A percentile compares a stretch with the other conserved stretches of the same genome.
phyloP scores from a whole-genome alignment of 106 monocot genomes.

The Cymbidium sinense region DNA sequence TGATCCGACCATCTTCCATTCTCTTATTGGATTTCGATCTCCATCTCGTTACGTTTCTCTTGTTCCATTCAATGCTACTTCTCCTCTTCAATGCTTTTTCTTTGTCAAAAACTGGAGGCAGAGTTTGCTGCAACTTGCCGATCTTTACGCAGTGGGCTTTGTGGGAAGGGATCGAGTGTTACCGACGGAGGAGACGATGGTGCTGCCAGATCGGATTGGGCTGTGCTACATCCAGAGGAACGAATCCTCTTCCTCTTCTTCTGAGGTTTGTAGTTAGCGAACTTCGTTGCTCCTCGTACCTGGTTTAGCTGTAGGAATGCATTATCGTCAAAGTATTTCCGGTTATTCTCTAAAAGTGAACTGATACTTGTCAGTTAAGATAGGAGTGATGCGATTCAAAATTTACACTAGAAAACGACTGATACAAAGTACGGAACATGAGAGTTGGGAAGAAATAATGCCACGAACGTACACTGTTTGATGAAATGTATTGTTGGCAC shows the following conservation, averaged over 20 bases:
- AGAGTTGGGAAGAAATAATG: not conserved
- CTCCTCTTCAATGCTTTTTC: not conserved
- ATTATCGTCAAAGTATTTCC: not conserved
- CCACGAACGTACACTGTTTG: not conserved
- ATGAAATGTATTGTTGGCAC: not conserved
- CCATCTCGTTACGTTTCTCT: not conserved
- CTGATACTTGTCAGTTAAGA: not conserved
- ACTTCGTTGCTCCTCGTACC: not conserved
- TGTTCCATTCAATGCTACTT: not conserved
- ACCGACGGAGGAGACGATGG: conserved; percentile 4
- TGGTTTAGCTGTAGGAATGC: not conserved
- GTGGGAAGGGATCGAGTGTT: conserved; percentile 16
- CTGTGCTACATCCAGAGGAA: conserved; percentile 49
- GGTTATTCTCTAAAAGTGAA: not conserved
- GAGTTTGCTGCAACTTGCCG: conserved; percentile 71
- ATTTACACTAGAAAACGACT: not conserved
- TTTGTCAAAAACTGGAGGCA: conserved; percentile 10
- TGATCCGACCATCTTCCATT: conserved; percentile 6
- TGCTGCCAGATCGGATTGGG: conserved; percentile 45
- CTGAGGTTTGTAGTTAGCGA: conserved; percentile 35
- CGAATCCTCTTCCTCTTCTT: conserved; percentile 8
- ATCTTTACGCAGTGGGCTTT: conserved; percentile 48
- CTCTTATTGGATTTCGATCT: not conserved
- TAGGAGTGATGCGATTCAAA: not conserved
- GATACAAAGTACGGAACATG: not conserved